Evolutionary conservation across 2,329 filamentous ascomycete species (phyloP), one percentile per base, ranked within the genome.

Genomic region (Pestalotiopsis sp.): DNA sequence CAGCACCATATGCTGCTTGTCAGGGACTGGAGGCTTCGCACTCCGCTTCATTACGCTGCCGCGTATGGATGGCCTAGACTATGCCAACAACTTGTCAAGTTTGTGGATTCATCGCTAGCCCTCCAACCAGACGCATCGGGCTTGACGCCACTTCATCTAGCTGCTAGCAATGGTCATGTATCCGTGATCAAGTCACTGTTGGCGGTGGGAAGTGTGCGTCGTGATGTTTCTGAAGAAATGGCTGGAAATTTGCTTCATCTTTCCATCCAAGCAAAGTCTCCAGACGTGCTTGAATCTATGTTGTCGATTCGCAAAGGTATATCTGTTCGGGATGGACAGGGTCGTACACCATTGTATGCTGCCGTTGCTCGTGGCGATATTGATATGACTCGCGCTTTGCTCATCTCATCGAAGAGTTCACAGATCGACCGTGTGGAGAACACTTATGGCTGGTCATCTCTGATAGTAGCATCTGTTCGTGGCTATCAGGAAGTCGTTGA

Each of bases 21-120:
- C 25, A 68, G 61, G 20, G 69, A 70, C 58, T 70, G 69, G 69
- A 63, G 69, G 58, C 20, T 61, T n/a, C 69, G 69, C 1, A 59
- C 61, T 45, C 69, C 69, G 13, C 49, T 70, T 17, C 69, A 70
- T 25, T 70, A 70, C 38, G 69, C 69, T 13, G 69, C 69, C 11
- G 52, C 64, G 17, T 31, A 68, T 25, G 69, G 69, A 6, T 38
- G 66, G 4, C 23, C n/a, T 12, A 67, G 58, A n/a, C n/a, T 70
- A 5, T 70, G 62, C 31, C 57, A 64, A 3, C 57, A 70, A 17
- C 45, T 68, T 13, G 17, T 65, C 57, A 70, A 68, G 38, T 56
- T 68, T 6, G 68, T 70, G 63, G 69, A 67, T n/a, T 62, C 63
- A 12, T n/a, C 66, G 6, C 20, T 49, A 27, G 61, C 64, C 25